These are phyloP conservation scores for Neocatenulostroma microsporum DNA, from an alignment of 2,329 filamentous ascomycete species.

Conservation along the genomic window DNA sequence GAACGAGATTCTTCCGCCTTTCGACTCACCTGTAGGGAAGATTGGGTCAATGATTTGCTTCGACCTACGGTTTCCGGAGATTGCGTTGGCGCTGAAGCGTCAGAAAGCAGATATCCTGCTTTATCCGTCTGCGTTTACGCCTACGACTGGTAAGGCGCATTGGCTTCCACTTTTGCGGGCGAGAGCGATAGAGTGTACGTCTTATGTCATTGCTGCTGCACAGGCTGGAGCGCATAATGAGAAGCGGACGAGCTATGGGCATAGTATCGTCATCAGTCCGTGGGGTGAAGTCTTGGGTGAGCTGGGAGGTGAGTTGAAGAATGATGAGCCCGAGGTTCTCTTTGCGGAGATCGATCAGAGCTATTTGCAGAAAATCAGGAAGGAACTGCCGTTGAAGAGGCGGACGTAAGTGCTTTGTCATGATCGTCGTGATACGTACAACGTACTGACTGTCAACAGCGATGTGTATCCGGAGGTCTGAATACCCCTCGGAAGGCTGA, in stretches of 20 bases:
- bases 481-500: too few relatives aligned
- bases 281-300: conserved; percentile 71
- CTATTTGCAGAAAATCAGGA: conserved; percentile 31
- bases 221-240: conserved; percentile 69
- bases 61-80: conserved; percentile 77
- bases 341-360: conserved; percentile 33
- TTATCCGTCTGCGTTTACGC: conserved; percentile 85
- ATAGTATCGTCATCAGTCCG: conserved; percentile 76
- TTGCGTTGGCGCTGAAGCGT: conserved; percentile 57
- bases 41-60: conserved; percentile 83
- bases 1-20: conserved; percentile 55
- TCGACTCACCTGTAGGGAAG: conserved; percentile 63
- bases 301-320: conserved; percentile 46
- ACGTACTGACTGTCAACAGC: conserved; percentile 16
- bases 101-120: conserved; percentile 67
- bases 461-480: conserved; percentile 28
- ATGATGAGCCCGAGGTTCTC: conserved; percentile 36
- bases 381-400: conserved; percentile 29
- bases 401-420: conserved; percentile 26
- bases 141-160: conserved; percentile 75
- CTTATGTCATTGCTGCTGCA: conserved; percentile 78
- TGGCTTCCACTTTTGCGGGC: conserved; percentile 75
- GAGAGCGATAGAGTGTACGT: conserved; percentile 80
- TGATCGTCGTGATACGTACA: too few relatives aligned
- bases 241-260: conserved; percentile 74